Percentiles rank a stretch among this genome's conserved stretches.
Evolutionary conservation across 805 yeast genomes (phyloP).

Genomic region (Saccharomycopsis synnaedendra): DNA sequence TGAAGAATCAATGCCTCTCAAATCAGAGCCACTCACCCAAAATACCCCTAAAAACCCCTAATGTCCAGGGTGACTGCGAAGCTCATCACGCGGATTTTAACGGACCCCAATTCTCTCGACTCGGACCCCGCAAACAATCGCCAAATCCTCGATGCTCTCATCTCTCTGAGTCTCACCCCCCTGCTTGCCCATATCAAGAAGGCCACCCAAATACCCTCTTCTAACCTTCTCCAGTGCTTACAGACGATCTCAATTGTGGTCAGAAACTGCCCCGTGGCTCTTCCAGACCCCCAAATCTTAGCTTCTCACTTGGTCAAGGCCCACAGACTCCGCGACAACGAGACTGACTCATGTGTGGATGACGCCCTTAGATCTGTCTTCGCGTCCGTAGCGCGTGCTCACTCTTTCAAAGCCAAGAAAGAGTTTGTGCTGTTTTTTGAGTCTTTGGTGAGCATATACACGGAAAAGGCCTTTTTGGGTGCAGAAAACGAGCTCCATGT

Average conservation of each 20-base stretch:
- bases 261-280: conserved; percentile 4
- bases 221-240: conserved; percentile 5
- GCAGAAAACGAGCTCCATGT: no score
- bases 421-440: not conserved
- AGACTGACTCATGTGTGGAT: not conserved
- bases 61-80: conserved; percentile 4
- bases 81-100: conserved; percentile 7
- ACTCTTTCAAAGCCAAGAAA: conserved; percentile 2
- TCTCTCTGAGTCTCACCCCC: conserved; percentile 6
- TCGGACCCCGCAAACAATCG: conserved; percentile 4
- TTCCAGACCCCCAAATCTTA: conserved; percentile 4
- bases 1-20: no score
- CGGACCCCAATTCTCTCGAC: conserved; percentile 9
- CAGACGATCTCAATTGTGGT: conserved; percentile 7
- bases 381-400: not conserved
- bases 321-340: conserved; percentile 1
- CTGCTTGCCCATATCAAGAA: conserved; percentile 1
- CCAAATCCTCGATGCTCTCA: conserved; percentile 10
- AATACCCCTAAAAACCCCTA: not conserved
- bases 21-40: no score
- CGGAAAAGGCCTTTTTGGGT: no score
- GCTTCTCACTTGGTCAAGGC: conserved; percentile 1
- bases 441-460: no score
- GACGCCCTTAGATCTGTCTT: not conserved
- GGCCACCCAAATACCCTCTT: not conserved